phyloP scores from a whole-genome alignment of 2,329 filamentous ascomycete species.

The Aspergillus intermedius region DNA sequence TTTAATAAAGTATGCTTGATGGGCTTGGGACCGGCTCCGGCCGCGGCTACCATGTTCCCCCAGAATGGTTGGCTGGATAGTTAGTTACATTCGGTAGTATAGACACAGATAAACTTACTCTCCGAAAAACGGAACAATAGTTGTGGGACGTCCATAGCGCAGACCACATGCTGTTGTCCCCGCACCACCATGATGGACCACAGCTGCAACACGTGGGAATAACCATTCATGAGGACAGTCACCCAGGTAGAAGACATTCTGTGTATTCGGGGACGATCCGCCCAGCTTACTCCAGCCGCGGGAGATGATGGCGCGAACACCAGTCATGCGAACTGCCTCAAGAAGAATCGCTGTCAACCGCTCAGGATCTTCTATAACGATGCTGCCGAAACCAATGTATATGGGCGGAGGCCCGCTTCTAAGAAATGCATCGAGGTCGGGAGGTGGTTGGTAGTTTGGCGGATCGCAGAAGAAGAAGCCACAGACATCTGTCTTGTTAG shows the following conservation, averaged over 20 bases:
- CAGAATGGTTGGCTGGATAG: slow-evolving; percentile 45
- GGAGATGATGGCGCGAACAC: slow-evolving; percentile 49
- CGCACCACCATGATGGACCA: slow-evolving; percentile 55
- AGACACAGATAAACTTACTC: slow-evolving; percentile 28
- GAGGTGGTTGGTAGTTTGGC: slow-evolving; percentile 34
- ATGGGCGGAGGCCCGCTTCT: slow-evolving; percentile 43
- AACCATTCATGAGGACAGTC: slow-evolving; percentile 56
- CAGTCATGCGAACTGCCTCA: slow-evolving; percentile 41
- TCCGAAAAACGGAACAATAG: slow-evolving; percentile 53
- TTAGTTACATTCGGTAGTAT: background rate
- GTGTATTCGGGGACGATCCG: slow-evolving; percentile 19
- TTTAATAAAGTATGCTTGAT: slow-evolving; percentile 44
- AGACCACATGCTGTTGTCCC: slow-evolving; percentile 54
- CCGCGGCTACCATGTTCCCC: slow-evolving; percentile 46
- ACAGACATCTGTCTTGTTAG: slow-evolving; percentile 27
- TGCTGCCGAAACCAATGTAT: slow-evolving; percentile 54
- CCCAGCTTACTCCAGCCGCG: slow-evolving; percentile 49
- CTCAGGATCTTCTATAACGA: slow-evolving; percentile 48
- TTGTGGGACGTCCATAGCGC: slow-evolving; percentile 45
- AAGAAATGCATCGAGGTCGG: slow-evolving; percentile 41
- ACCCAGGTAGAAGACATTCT: slow-evolving; percentile 45
- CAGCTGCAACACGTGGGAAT: slow-evolving; percentile 49
- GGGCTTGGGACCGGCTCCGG: slow-evolving; percentile 45
- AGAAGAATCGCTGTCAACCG: slow-evolving; percentile 42
- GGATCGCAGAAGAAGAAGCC: slow-evolving; percentile 42